Conservation (phyloP, 208 protist genomes). For the Trypanosoma brucei region DNA sequence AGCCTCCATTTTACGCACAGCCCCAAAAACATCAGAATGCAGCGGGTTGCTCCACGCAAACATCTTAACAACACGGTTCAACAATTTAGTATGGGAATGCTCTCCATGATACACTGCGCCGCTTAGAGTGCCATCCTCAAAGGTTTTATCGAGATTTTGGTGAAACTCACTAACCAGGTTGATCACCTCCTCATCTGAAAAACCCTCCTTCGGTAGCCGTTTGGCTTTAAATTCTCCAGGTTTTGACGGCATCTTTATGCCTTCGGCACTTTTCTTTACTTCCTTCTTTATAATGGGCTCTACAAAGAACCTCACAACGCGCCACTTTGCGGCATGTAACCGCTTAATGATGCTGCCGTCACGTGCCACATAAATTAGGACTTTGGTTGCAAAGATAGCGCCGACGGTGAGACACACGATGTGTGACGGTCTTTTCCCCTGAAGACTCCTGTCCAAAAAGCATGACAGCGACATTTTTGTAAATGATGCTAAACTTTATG, state of each 20-base stretch:
- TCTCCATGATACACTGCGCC: constrained; percentile 94
- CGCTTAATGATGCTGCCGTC: constrained; percentile 59
- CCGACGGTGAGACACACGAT: constrained; percentile 55
- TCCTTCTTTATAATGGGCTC: constrained; percentile 50
- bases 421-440: constrained; percentile 48
- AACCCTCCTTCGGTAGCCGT: constrained; percentile 47
- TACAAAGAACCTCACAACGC: constrained; percentile 45
- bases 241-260: constrained; percentile 64
- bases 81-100: constrained; percentile 61
- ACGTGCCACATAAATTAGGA: constrained; percentile 33
- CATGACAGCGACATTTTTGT: constrained; percentile 28
- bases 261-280: constrained; percentile 30
- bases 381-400: constrained; percentile 24
- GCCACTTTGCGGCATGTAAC: constrained; percentile 44
- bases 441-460: constrained; percentile 53
- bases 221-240: constrained; percentile 69
- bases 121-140: constrained; percentile 74
- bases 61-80: constrained; percentile 87
- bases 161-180: constrained; percentile 43
- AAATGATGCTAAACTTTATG: constrained; percentile 2
- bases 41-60: constrained; percentile 96
- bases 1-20: constrained; percentile 97
- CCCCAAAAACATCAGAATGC: constrained; percentile 94
- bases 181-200: constrained; percentile 57
- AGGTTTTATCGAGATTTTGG: constrained; percentile 62